phyloP scores from a whole-genome alignment of 2,329 filamentous ascomycete genomes.

The Emergomyces orientalis region DNA sequence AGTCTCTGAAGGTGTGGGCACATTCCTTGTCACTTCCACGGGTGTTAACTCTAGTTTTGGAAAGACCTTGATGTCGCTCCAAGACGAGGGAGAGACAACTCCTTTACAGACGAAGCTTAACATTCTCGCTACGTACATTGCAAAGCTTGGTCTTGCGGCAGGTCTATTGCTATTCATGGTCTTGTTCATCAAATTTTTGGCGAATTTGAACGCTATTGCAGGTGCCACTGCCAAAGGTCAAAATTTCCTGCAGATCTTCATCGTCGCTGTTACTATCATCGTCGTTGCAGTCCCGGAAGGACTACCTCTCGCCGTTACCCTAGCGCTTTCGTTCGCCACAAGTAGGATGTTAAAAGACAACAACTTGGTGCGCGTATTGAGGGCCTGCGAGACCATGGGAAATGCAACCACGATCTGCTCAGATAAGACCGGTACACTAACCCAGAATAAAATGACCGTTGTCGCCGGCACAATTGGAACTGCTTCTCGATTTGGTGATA shows the following conservation, averaged over 20 bases:
- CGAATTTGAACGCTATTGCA: constrained; percentile 8
- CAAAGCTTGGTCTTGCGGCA: constrained; percentile 62
- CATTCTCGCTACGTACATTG: constrained; percentile 67
- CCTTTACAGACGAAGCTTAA: constrained; percentile 72
- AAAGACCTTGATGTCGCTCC: constrained; percentile 68
- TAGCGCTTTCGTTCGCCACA: constrained; percentile 54
- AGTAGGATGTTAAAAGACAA: constrained; percentile 56
- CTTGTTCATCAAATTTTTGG: constrained; percentile 65
- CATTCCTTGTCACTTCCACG: constrained; percentile 64
- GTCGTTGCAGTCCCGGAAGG: constrained; percentile 67
- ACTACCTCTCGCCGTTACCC: constrained; percentile 51
- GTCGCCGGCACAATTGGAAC: constrained; percentile 49
- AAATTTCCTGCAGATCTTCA: constrained; percentile 65
- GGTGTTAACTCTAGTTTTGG: constrained; percentile 67
- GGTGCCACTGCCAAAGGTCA: constrained; percentile 45
- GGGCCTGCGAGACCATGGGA: constrained; percentile 56
- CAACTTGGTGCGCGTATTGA: constrained; percentile 51
- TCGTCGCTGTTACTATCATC: constrained; percentile 69
- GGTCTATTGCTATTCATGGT: constrained; percentile 69
- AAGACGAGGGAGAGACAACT: constrained; percentile 67
- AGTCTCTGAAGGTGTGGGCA: constrained; percentile 65
- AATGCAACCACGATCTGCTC: constrained; percentile 56
- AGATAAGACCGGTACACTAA: constrained; percentile 58
- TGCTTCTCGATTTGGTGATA: constrained; percentile 35
- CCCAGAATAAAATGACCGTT: constrained; percentile 55